phyloP scores from a whole-genome alignment of 2,329 filamentous ascomycete genomes.

The Paramyrothecium roridum region DNA sequence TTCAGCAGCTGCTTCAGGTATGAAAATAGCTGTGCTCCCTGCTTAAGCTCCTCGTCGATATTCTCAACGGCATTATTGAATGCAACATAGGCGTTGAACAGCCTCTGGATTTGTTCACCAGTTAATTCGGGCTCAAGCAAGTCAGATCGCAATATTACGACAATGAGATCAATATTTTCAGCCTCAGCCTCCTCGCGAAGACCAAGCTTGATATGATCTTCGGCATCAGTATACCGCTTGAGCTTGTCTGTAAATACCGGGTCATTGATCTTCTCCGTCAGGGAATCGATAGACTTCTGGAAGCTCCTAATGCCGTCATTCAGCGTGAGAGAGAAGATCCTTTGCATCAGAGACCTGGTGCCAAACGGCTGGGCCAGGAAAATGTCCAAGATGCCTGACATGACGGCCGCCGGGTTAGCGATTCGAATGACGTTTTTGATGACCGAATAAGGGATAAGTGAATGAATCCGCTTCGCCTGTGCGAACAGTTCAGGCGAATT shows the following conservation, averaged over 20 bases:
- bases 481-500: conserved; percentile 96
- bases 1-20: conserved; percentile 94
- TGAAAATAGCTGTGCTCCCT: conserved; percentile 89
- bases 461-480: conserved; percentile 91
- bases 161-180: conserved; percentile 80
- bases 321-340: conserved; percentile 89
- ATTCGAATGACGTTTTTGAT: conserved; percentile 97
- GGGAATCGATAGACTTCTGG: conserved; percentile 79
- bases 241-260: conserved; percentile 76
- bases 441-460: conserved; percentile 85
- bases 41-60: conserved; percentile 80
- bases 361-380: conserved; percentile 96
- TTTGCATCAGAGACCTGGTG: conserved; percentile 82
- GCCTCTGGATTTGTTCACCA: conserved; percentile 72
- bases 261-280: conserved; percentile 78
- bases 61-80: conserved; percentile 96
- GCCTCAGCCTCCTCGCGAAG: conserved; percentile 70
- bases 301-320: conserved; percentile 86
- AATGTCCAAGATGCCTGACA: conserved; percentile 91
- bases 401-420: conserved; percentile 93
- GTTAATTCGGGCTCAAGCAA: conserved; percentile 68
- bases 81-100: conserved; percentile 93
- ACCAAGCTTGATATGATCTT: conserved; percentile 69
- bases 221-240: conserved; percentile 71
- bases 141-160: conserved; percentile 79